A percentile compares a stretch with the other conserved stretches of the same genome.
These are phyloP conservation scores for Gastrolobium villosum DNA, from an alignment of 306 rosid genomes.

Conservation along the genomic window DNA sequence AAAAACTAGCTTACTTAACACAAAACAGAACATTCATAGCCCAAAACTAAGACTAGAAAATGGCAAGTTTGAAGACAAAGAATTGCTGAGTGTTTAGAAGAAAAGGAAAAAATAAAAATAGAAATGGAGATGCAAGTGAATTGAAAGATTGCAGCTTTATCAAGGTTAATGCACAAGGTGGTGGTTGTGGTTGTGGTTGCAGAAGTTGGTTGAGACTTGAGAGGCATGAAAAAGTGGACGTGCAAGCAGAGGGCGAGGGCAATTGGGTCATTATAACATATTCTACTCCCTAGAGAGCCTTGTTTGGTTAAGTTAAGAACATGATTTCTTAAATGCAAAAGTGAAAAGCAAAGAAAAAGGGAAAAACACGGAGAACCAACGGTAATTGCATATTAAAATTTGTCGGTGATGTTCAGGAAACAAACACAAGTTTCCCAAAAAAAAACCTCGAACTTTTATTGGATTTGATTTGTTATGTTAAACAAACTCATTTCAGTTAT, in stretches of 20 bases:
- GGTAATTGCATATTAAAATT: background rate
- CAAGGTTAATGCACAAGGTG: slow-evolving; percentile 41
- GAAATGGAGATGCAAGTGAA: background rate
- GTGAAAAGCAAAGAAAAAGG: background rate
- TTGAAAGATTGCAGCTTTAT: slow-evolving; percentile 27
- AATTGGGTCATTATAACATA: slow-evolving; percentile 33
- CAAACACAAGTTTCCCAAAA: slow-evolving; percentile 27
- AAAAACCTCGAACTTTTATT: background rate
- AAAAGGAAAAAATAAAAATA: background rate
- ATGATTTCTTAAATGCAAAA: slow-evolving; percentile 50
- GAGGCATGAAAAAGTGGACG: slow-evolving; percentile 32
- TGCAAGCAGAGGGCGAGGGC: slow-evolving; percentile 40
- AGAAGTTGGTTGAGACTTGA: slow-evolving; percentile 26
- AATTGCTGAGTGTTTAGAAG: background rate
- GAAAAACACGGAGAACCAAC: background rate
- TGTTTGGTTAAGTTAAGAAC: slow-evolving; percentile 21
- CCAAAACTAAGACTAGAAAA: slow-evolving; percentile 37
- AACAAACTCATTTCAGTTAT: too few species aligned
- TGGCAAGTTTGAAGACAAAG: slow-evolving; percentile 31
- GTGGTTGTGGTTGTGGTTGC: slow-evolving; percentile 44
- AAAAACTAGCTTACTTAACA: slow-evolving; percentile 23
- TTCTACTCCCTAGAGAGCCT: background rate
- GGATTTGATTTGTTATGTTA: too few species aligned
- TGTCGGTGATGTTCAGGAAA: slow-evolving; percentile 48
- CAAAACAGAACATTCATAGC: slow-evolving; percentile 40